Conservation (phyloP, 2,329 filamentous ascomycete genomes). For the Fusarium foetens region DNA sequence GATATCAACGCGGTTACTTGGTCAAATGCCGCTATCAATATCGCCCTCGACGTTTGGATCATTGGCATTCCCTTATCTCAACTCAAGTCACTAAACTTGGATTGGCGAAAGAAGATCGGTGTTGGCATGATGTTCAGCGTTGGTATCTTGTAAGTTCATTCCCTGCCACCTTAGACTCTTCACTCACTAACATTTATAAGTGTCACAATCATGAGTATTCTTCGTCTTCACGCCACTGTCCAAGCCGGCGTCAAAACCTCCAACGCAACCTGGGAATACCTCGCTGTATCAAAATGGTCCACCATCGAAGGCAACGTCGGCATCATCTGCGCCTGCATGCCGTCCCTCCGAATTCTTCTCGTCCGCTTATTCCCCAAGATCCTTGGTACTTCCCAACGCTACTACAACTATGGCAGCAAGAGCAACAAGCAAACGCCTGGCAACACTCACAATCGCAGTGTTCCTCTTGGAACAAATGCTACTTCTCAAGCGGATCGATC, state of each 20-base stretch:
- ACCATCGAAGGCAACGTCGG: constrained; percentile 53
- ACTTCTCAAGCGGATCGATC: constrained; percentile 37
- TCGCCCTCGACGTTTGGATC: constrained; percentile 63
- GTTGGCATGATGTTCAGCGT: constrained; percentile 62
- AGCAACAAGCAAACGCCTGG: constrained; percentile 21
- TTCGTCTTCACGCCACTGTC: constrained; percentile 50
- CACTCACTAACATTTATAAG: constrained; percentile 28
- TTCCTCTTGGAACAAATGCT: constrained; percentile 36
- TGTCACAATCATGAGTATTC: constrained; percentile 52
- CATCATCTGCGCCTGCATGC: constrained; percentile 54
- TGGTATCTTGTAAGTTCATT: constrained; percentile 56
- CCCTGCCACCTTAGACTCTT: fast-evolving
- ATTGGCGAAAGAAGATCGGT: constrained; percentile 61
- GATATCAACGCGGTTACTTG: constrained; percentile 61
- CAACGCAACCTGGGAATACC: constrained; percentile 52
- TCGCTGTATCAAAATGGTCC: constrained; percentile 49
- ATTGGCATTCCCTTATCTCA: constrained; percentile 61
- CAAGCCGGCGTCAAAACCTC: constrained; percentile 42
- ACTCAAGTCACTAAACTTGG: constrained; percentile 54
- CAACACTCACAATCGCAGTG: constrained; percentile 7
- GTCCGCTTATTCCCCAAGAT: constrained; percentile 53
- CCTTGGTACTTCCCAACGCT: constrained; percentile 45
- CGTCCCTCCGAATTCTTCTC: constrained; percentile 49
- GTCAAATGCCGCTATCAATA: constrained; percentile 63
- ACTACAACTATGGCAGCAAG: constrained; percentile 42